Conservation (phyloP, 148 eudicot species). For the Limonium bicolor region DNA sequence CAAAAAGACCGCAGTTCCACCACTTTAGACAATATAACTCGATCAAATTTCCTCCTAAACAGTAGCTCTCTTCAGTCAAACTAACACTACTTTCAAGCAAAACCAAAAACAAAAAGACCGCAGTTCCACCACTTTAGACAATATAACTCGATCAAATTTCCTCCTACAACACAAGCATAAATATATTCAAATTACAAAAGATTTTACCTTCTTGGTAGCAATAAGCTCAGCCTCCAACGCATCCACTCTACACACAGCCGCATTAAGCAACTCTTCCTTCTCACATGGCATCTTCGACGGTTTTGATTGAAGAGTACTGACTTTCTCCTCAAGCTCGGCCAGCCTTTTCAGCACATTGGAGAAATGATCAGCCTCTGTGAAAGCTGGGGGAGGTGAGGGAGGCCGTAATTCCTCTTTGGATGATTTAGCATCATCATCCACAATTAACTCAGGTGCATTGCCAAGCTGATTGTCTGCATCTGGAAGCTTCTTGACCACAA, state of each 20-base stretch:
- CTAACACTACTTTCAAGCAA: too few species aligned
- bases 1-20: too few species aligned
- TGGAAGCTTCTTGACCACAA: slow-evolving; percentile 10
- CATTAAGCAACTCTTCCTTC: slow-evolving; percentile 58
- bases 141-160: too few species aligned
- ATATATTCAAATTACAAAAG: not conserved
- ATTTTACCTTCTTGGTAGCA: slow-evolving; percentile 34
- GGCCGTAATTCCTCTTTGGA: slow-evolving; percentile 8
- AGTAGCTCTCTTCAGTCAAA: too few species aligned
- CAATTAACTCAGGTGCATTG: slow-evolving; percentile 4
- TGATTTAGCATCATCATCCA: slow-evolving; percentile 9
- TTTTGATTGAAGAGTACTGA: slow-evolving; percentile 30
- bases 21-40: too few species aligned
- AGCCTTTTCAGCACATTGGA: slow-evolving; percentile 32
- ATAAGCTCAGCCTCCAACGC: slow-evolving; percentile 79
- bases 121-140: too few species aligned
- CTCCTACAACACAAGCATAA: too few species aligned
- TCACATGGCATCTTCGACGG: slow-evolving; percentile 44
- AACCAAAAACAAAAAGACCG: too few species aligned
- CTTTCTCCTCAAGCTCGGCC: slow-evolving; percentile 58
- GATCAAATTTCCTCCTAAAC: too few species aligned
- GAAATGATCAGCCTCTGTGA: slow-evolving; percentile 11
- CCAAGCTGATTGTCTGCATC: slow-evolving; percentile 1
- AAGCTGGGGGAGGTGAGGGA: slow-evolving; percentile 13
- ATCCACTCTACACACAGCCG: slow-evolving; percentile 62